Evolutionary conservation across 2,329 filamentous ascomycete genomes (phyloP).

Genomic region (Colletotrichum tropicale): DNA sequence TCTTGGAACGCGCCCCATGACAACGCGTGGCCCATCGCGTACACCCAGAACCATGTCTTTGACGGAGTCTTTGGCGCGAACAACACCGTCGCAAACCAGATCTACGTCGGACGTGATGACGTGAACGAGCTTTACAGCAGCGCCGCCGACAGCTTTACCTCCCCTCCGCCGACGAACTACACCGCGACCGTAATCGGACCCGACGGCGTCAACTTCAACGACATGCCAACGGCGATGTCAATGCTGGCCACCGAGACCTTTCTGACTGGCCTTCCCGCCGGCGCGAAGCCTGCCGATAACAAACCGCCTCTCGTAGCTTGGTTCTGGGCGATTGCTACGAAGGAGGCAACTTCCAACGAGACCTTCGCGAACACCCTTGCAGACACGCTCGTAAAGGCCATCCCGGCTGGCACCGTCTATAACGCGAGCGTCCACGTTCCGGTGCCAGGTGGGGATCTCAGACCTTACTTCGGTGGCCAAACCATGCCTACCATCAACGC

Average conservation of each 20-base stretch:
- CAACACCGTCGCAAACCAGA: not conserved
- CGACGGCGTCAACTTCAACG: conserved; percentile 6
- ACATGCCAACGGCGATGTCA: not conserved
- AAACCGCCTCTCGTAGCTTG: not conserved
- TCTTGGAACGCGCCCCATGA: not conserved
- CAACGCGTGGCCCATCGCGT: not conserved
- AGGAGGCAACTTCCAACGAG: not conserved
- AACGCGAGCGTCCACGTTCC: not conserved
- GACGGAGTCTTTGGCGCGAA: conserved; percentile 4
- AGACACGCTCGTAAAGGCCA: not conserved
- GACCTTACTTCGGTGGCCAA: not conserved
- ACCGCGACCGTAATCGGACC: not conserved
- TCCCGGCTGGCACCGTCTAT: not conserved
- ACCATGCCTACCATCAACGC: not conserved
- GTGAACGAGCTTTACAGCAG: not conserved
- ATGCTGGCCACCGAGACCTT: not conserved
- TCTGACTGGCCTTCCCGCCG: not conserved
- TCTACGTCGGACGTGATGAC: not conserved
- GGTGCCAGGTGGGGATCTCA: not conserved
- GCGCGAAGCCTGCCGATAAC: not conserved
- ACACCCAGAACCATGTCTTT: conserved; percentile 3
- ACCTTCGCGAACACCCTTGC: not conserved
- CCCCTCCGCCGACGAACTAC: not conserved
- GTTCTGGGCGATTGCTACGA: not conserved
- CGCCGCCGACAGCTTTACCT: not conserved